Conservation (phyloP, 2,329 filamentous ascomycete species). For the Ophiostoma sp. region DNA sequence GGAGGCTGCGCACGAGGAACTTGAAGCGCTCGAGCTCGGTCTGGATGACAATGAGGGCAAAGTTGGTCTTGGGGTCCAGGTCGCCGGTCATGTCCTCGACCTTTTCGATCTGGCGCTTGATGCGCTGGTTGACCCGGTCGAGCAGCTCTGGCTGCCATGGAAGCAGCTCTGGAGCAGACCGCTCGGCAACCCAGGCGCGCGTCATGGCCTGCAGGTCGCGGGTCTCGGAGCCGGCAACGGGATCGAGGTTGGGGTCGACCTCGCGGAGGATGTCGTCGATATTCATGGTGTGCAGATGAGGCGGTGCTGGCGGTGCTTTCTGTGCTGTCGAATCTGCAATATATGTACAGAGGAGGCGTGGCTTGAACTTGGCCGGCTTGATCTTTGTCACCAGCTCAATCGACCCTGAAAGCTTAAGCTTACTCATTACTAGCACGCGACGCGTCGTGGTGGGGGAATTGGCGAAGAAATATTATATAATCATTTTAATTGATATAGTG, state of each 20-base stretch:
- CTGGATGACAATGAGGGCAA: slow-evolving; percentile 88
- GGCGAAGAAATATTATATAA: not conserved
- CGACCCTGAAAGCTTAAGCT: not conserved
- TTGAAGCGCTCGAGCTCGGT: slow-evolving; percentile 94
- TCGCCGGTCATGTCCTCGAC: slow-evolving; percentile 62
- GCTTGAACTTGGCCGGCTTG: not conserved
- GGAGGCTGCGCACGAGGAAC: slow-evolving; percentile 76
- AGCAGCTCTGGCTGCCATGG: slow-evolving; percentile 59
- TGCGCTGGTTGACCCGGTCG: slow-evolving; percentile 68
- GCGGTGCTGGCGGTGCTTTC: not conserved
- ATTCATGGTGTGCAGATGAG: slow-evolving; percentile 50
- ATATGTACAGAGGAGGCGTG: not conserved
- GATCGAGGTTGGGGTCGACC: slow-evolving; percentile 57
- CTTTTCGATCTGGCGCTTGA: slow-evolving; percentile 38
- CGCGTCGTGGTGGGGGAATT: not conserved
- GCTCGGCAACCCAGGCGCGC: slow-evolving; percentile 87
- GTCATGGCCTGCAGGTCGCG: slow-evolving; percentile 84
- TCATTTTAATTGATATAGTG: not conserved
- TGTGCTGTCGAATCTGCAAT: not conserved
- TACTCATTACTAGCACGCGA: not conserved
- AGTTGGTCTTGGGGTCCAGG: slow-evolving; percentile 87
- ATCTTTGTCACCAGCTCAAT: not conserved
- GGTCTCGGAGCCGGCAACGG: slow-evolving; percentile 50
- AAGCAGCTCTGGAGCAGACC: slow-evolving; percentile 82
- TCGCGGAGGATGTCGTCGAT: slow-evolving; percentile 75